Percentiles rank a stretch among this genome's conserved stretches.
Evolutionary conservation across 805 yeast species (phyloP).

Genomic region (Candida hungchunana): DNA sequence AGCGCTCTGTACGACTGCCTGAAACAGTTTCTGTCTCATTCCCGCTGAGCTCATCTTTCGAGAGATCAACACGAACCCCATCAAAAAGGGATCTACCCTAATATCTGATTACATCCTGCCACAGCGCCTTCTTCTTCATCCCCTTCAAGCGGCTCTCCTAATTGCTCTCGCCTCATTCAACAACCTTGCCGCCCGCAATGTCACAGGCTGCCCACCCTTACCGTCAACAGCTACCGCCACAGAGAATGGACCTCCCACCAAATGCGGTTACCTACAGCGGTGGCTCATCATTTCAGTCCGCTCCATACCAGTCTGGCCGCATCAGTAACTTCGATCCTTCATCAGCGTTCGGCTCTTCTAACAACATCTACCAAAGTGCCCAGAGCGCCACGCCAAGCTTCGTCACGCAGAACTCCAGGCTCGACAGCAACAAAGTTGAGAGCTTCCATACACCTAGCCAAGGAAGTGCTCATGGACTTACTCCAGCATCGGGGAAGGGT

Average conservation of each 20-base stretch:
- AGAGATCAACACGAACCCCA: no score
- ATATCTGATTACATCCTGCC: no score
- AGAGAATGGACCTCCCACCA: not conserved
- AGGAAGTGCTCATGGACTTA: not conserved
- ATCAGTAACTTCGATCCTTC: conserved; percentile 2
- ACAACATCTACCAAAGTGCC: conserved; percentile 4
- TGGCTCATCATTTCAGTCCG: not conserved
- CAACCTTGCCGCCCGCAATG: no score
- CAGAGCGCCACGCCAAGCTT: conserved; percentile 2
- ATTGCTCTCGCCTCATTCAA: no score
- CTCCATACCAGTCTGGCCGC: conserved; percentile 1
- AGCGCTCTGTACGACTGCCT: no score
- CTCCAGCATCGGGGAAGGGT: not conserved
- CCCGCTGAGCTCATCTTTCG: no score
- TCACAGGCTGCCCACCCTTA: conserved; percentile 8
- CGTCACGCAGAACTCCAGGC: no score
- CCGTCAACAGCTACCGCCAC: conserved; percentile 6
- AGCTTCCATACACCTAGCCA: conserved; percentile 1
- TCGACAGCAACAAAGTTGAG: no score
- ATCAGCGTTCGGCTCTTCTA: not conserved
- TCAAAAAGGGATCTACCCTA: no score
- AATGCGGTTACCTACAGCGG: not conserved
- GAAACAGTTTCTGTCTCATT: no score
- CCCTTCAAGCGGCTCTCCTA: no score
- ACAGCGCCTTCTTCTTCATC: no score